A percentile compares a stretch with the other conserved stretches of the same genome.
Evolutionary conservation across 2,329 filamentous ascomycete genomes (phyloP).

Genomic region (Cercospora janseana): DNA sequence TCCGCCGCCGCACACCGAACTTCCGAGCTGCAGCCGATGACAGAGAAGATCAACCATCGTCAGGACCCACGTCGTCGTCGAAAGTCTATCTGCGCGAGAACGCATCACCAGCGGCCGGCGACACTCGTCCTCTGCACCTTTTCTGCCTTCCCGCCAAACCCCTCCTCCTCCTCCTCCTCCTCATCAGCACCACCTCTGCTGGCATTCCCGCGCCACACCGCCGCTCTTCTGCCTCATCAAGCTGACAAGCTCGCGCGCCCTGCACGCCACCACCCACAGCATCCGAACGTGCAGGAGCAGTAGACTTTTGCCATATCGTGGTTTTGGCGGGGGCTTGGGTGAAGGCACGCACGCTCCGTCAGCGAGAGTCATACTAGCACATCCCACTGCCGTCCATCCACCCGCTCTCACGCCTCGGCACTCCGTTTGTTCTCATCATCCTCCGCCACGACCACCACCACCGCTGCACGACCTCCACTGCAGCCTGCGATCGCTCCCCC

Average conservation of each 20-base stretch:
- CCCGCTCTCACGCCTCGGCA: neutral
- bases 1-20: neutral
- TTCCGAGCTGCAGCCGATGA: neutral
- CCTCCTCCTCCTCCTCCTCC: too few relatives aligned
- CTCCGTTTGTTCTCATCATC: neutral
- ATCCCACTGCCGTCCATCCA: neutral
- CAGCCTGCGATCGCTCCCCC: neutral
- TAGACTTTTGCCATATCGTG: neutral
- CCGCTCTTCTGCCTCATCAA: neutral
- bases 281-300: neutral
- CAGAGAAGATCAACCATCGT: neutral
- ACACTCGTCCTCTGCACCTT: neutral
- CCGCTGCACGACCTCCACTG: neutral
- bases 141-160: neutral
- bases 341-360: too few relatives aligned
- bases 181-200: neutral
- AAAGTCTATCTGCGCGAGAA: neutral
- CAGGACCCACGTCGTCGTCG: neutral
- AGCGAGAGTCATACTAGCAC: constrained; percentile 3
- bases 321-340: neutral
- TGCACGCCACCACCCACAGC: neutral
- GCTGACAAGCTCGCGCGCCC: constrained; percentile 1
- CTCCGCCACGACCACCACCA: neutral
- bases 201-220: neutral
- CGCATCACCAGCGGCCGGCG: neutral